These are phyloP conservation scores for Fusarium coicis DNA, from an alignment of 2,329 filamentous ascomycete genomes.

Conservation along the genomic window DNA sequence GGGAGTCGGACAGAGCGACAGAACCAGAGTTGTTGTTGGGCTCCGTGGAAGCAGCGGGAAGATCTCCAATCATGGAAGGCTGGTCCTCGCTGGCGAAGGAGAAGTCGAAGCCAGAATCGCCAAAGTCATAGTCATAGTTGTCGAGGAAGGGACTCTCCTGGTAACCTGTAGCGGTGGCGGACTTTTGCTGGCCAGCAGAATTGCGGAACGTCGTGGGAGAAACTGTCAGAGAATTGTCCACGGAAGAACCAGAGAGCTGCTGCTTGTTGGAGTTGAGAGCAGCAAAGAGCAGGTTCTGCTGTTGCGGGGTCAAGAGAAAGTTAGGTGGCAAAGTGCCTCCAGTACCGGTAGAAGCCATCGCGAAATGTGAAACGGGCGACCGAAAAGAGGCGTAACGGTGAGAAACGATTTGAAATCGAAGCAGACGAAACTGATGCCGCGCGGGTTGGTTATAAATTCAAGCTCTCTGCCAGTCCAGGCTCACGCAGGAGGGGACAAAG, in stretches of 20 bases:
- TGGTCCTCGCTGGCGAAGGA: conserved; percentile 60
- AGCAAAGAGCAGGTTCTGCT: conserved; percentile 80
- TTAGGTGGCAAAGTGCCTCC: conserved; percentile 58
- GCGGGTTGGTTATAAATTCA: conserved; percentile 38
- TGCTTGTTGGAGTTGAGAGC: conserved; percentile 78
- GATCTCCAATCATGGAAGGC: conserved; percentile 78
- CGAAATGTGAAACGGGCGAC: conserved; percentile 17
- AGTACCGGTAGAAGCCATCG: conserved; percentile 64
- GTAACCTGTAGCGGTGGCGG: conserved; percentile 55
- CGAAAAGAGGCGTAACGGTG: conserved; percentile 3
- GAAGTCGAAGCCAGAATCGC: conserved; percentile 82
- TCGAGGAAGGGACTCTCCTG: conserved; percentile 87
- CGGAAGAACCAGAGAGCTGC: conserved; percentile 47
- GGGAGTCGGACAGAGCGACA: conserved; percentile 66
- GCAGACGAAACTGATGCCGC: conserved; percentile 2
- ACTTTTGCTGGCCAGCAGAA: conserved; percentile 59
- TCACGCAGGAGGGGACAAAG: conserved; percentile 41
- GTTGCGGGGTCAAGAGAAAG: conserved; percentile 78
- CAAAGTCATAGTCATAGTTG: conserved; percentile 78
- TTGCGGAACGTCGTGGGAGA: conserved; percentile 62
- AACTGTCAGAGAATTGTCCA: conserved; percentile 55
- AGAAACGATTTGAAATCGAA: conserved; percentile 11
- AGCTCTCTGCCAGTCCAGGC: conserved; percentile 42
- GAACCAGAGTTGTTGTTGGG: conserved; percentile 47
- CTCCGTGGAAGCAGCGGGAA: conserved; percentile 57